Evolutionary conservation across 768 basidiomycete genomes (phyloP).

Genomic region (Tulasnella sp.): DNA sequence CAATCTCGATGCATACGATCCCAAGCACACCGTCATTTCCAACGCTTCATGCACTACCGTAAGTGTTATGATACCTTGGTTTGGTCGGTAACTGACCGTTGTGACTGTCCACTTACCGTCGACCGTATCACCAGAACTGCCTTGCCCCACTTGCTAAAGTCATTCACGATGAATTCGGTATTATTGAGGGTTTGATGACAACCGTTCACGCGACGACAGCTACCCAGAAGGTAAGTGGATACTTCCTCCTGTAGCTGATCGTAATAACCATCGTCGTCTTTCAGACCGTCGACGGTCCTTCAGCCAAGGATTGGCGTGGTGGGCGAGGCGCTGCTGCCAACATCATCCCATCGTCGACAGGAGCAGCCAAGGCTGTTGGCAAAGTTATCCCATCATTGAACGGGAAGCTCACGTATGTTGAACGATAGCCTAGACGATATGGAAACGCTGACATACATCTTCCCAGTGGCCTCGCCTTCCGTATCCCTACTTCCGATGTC

Average conservation of each 20-base stretch:
- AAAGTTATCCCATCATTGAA: constrained; percentile 95
- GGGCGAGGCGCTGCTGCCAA: constrained; percentile 93
- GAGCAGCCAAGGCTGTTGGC: constrained; percentile 97
- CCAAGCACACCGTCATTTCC: constrained; percentile 85
- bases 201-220: constrained; percentile 96
- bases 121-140: constrained; percentile 49
- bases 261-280: constrained; percentile 7
- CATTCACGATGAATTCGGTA: constrained; percentile 92
- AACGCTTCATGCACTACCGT: constrained; percentile 96
- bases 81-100: neutral
- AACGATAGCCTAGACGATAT: neutral
- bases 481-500: constrained; percentile 90
- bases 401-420: constrained; percentile 87
- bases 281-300: constrained; percentile 80
- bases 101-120: neutral
- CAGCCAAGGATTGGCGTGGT: constrained; percentile 94
- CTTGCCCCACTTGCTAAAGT: constrained; percentile 98
- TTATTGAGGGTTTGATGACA: constrained; percentile 96
- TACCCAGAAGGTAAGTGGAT: constrained; percentile 48
- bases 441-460: neutral
- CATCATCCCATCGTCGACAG: constrained; percentile 98
- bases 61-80: neutral
- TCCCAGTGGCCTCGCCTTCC: constrained; percentile 82
- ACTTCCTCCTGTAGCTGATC: neutral
- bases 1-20: constrained; percentile 85